phyloP scores from a whole-genome alignment of 2,329 filamentous ascomycete species.

The Sarocladium oryzae region DNA sequence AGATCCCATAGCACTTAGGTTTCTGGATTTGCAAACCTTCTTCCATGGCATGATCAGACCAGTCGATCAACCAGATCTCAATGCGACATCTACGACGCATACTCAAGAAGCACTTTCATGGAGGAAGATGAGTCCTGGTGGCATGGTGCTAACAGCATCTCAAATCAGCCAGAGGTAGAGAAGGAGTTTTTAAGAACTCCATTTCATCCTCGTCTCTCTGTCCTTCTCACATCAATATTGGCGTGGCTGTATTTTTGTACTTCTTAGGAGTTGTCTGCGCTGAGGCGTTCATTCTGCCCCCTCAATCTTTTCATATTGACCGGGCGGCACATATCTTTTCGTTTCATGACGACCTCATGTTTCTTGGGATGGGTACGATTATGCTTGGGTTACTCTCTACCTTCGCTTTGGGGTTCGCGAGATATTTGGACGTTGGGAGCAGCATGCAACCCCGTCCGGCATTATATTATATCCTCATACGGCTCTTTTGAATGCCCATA shows the following conservation, averaged over 20 bases:
- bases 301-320: not conserved
- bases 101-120: not conserved
- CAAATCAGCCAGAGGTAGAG: too few relatives aligned
- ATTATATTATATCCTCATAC: too few relatives aligned
- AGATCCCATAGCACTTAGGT: constrained; percentile 21
- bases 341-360: not conserved
- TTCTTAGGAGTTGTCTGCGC: constrained; percentile 10
- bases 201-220: too few relatives aligned
- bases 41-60: not conserved
- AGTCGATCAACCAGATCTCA: constrained; percentile 10
- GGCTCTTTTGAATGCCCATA: too few relatives aligned
- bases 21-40: not conserved
- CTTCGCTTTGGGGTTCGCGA: too few relatives aligned
- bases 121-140: not conserved
- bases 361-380: too few relatives aligned
- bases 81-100: not conserved
- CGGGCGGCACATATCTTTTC: not conserved
- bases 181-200: too few relatives aligned
- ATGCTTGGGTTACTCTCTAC: too few relatives aligned
- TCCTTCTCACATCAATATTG: constrained; percentile 17
- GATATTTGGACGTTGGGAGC: too few relatives aligned
- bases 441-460: too few relatives aligned
- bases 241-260: constrained; percentile 13
- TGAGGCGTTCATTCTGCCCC: not conserved
- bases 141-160: too few relatives aligned